Evolutionary conservation across 2,329 filamentous ascomycete genomes (phyloP), one percentile per base, ranked within the genome.

Genomic region (Bipolaris victoriae): DNA sequence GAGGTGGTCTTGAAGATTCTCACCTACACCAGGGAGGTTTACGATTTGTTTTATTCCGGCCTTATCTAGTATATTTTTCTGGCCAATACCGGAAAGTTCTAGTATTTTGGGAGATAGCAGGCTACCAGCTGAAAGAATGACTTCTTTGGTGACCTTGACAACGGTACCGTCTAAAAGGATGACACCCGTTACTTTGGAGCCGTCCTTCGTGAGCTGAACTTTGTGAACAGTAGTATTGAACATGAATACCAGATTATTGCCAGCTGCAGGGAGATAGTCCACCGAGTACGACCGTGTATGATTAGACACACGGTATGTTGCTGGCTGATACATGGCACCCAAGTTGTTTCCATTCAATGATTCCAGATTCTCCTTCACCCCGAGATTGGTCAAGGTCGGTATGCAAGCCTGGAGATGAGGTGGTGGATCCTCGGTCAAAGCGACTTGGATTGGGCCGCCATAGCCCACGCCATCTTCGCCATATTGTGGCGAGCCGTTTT

Each of bases 301-400:
- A 31, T 78, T 76, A 7, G 72, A 75, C 2, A 78, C 73, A 20
- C 85, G 78, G 55, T 78, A 81, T 54, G 77, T 81, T 20, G 83
- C 76, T 55, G 82, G 80, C 35, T 77, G 79, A 72, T 80, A 81
- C n/a, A 80, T 80, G 5, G 47, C 37, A 3, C 84, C 83, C 3
- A 83, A 65, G n/a, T 78, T 80, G 46, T 81, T 78, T 2, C 83
- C 83, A 7, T 76, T 75, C 7, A 85, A 71, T 4, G 80, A 82
- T 41, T 81, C 69, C 10, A 71, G 60, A 41, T 80, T 80, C 16
- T 66, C 57, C 13, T 66, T 46, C 9, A 80, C 69, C 0, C 81
- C 81, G 2, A 82, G 65, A 33, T 76, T 78, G 41, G 79, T 76
- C 40, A 84, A 66, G 0, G 81, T 78, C 0, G 80, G 79, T n/a